phyloP scores from a whole-genome alignment of 352 stramenopile species.

The Pythium myriotylum region DNA sequence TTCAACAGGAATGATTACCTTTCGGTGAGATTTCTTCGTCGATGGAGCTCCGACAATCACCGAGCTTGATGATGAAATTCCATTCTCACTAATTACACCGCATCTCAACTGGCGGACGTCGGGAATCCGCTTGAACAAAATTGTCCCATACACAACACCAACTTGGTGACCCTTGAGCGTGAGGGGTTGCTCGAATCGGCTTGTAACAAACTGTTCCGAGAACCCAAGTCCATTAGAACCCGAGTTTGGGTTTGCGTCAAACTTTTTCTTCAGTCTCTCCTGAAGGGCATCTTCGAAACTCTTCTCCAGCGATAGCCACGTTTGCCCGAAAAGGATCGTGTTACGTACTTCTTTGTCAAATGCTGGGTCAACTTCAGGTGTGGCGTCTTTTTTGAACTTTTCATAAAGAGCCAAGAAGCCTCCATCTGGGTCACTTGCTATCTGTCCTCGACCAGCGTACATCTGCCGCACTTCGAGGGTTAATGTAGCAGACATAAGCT shows the following conservation, averaged over 20 bases:
- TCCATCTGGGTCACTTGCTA: conserved; percentile 81
- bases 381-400: conserved; percentile 82
- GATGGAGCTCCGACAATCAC: conserved; percentile 76
- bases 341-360: conserved; percentile 87
- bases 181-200: conserved; percentile 85
- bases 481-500: conserved; percentile 88
- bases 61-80: conserved; percentile 86
- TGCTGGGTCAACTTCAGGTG: conserved; percentile 43
- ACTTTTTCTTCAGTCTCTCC: conserved; percentile 82
- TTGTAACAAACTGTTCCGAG: conserved; percentile 78
- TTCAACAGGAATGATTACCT: conserved; percentile 85
- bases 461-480: conserved; percentile 87
- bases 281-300: conserved; percentile 89
- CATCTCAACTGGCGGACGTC: conserved; percentile 86
- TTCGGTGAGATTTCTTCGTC: conserved; percentile 66
- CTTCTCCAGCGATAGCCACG: conserved; percentile 88
- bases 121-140: conserved; percentile 89
- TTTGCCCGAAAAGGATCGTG: conserved; percentile 86
- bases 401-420: conserved; percentile 82
- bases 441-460: conserved; percentile 78
- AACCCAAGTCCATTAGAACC: conserved; percentile 61
- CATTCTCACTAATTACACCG: conserved; percentile 87
- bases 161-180: conserved; percentile 88
- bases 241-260: conserved; percentile 45
- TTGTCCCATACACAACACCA: conserved; percentile 85